phyloP scores from a whole-genome alignment of 2,329 filamentous ascomycete genomes.

The Elsinoe fawcettii region DNA sequence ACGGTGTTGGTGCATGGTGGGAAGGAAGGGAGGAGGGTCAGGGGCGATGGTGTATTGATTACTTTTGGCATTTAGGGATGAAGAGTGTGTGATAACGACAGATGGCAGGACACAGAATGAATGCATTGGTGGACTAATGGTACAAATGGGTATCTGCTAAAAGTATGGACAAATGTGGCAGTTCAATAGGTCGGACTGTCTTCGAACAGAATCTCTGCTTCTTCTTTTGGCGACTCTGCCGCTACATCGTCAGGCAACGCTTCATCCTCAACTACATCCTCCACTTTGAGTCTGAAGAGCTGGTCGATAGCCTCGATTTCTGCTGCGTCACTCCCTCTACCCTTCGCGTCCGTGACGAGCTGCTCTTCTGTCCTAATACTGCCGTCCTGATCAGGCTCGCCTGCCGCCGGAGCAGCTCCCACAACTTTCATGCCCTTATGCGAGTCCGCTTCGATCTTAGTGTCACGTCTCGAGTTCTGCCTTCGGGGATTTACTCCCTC shows the following conservation, averaged over 20 bases:
- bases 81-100: background rate
- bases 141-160: background rate
- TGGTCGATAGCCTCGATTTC: constrained; percentile 18
- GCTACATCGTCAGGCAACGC: constrained; percentile 19
- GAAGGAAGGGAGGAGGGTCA: constrained; percentile 34
- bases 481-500: background rate
- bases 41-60: constrained; percentile 38
- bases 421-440: background rate
- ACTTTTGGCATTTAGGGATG: constrained; percentile 25
- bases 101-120: background rate
- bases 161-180: background rate
- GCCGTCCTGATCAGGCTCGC: constrained; percentile 8
- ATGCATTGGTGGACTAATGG: background rate
- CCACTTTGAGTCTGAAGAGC: constrained; percentile 21
- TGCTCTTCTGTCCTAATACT: constrained; percentile 21
- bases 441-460: background rate
- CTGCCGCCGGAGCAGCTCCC: too few relatives aligned
- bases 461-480: background rate
- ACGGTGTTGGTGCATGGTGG: constrained; percentile 50
- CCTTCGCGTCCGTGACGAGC: constrained; percentile 17
- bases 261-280: constrained; percentile 20
- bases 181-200: background rate
- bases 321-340: background rate
- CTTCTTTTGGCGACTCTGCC: constrained; percentile 18
- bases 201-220: constrained; percentile 3